A percentile compares a stretch with the other conserved stretches of the same genome.
Conservation (phyloP, 352 stramenopile genomes). For the Phytophthora sojae region DNA sequence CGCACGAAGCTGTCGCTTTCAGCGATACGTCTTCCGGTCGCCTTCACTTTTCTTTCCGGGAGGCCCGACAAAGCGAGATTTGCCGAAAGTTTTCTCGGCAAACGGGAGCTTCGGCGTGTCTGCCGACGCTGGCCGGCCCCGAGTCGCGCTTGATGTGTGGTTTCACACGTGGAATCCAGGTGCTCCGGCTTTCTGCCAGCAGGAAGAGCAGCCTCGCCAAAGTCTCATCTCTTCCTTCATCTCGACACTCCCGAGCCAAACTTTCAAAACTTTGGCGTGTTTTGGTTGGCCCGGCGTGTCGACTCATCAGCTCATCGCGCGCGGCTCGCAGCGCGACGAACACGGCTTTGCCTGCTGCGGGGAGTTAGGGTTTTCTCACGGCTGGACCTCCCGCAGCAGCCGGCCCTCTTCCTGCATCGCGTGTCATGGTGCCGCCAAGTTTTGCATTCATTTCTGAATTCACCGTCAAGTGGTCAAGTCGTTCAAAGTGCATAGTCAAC, state of each 20-base stretch:
- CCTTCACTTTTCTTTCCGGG: not conserved
- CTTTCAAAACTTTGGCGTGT: slow-evolving; percentile 36
- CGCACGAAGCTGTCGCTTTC: not conserved
- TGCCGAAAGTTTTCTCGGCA: not conserved
- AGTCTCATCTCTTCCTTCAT: slow-evolving; percentile 11
- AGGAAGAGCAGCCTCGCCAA: slow-evolving; percentile 15
- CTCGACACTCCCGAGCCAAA: not conserved
- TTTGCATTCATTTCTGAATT: slow-evolving; percentile 40
- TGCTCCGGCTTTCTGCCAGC: slow-evolving; percentile 35
- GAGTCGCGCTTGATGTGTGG: slow-evolving; percentile 29
- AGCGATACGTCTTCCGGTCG: not conserved
- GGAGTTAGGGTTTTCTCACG: slow-evolving; percentile 23
- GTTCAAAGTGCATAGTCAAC: not conserved
- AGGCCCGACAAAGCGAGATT: not conserved
- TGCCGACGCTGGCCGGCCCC: not conserved
- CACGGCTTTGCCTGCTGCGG: slow-evolving; percentile 27
- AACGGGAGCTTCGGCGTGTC: not conserved
- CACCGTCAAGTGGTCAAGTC: slow-evolving; percentile 26
- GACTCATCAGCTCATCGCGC: slow-evolving; percentile 29
- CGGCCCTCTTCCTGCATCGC: slow-evolving; percentile 12
- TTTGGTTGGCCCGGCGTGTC: slow-evolving; percentile 38
- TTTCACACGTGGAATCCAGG: slow-evolving; percentile 18
- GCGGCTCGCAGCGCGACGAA: slow-evolving; percentile 11
- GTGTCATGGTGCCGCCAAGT: slow-evolving; percentile 7
- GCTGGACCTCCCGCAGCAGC: slow-evolving; percentile 22